A percentile compares a stretch with the other conserved stretches of the same genome.
Conservation (phyloP, 176 grass and related monocot genomes). For the Triticum turgidum region DNA sequence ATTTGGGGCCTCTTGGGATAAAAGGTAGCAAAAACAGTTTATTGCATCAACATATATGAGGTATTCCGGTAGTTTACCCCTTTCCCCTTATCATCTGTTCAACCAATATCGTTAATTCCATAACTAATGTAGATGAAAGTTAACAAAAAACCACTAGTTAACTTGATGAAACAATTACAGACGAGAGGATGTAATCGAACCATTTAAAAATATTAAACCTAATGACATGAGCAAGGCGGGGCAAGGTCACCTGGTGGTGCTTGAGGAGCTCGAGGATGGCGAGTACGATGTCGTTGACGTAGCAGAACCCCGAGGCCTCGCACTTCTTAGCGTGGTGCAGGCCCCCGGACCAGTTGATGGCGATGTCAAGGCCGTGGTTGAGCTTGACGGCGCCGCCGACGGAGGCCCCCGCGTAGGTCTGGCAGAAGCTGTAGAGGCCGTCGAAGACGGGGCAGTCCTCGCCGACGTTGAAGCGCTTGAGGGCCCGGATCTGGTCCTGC, state of each 20-base stretch:
- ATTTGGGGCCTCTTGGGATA: background rate
- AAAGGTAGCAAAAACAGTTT: background rate
- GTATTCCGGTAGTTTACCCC: background rate
- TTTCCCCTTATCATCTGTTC: background rate
- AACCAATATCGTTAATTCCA: background rate
- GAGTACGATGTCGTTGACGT: conserved; percentile 89
- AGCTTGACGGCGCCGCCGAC: conserved; percentile 73
- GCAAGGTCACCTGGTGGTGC: conserved; percentile 47
- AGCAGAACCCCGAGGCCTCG: conserved; percentile 88
- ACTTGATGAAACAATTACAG: background rate
- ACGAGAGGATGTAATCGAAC: background rate
- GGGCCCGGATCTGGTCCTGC: conserved; percentile 58
- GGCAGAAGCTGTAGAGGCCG: conserved; percentile 78
- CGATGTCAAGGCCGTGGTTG: conserved; percentile 83
- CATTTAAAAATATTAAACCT: background rate
- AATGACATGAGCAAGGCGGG: background rate
- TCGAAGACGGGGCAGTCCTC: conserved; percentile 93
- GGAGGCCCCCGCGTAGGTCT: conserved; percentile 82
- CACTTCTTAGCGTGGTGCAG: conserved; percentile 85
- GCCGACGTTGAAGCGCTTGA: conserved; percentile 82
- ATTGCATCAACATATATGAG: background rate
- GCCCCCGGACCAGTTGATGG: conserved; percentile 82
- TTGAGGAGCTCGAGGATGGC: conserved; percentile 87
- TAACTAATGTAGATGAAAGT: background rate
- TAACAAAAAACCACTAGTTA: background rate